phyloP scores from a whole-genome alignment of 192 early-diverging fungal species.

The Umbelopsis isabellina region DNA sequence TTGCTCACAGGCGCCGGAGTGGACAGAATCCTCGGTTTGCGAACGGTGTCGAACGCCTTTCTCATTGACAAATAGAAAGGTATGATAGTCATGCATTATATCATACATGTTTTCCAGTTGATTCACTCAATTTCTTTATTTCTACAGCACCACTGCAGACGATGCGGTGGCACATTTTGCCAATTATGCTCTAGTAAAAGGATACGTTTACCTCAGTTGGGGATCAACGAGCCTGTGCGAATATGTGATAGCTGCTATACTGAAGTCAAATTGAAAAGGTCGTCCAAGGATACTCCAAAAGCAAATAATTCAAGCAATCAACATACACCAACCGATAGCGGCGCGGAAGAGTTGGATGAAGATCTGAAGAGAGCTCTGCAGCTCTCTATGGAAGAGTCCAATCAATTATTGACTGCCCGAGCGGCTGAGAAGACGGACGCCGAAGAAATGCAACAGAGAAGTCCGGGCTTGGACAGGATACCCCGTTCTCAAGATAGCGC shows the following conservation, averaged over 20 bases:
- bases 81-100: background rate
- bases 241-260: slow-evolving; percentile 90
- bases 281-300: background rate
- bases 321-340: background rate
- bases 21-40: slow-evolving; percentile 89
- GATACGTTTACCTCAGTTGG: slow-evolving; percentile 79
- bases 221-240: slow-evolving; percentile 84
- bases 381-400: background rate
- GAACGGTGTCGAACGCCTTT: slow-evolving; percentile 88
- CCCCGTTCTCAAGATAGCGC: background rate
- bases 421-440: background rate
- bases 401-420: background rate
- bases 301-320: background rate
- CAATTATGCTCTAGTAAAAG: slow-evolving; percentile 86
- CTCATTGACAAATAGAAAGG: slow-evolving; percentile 88
- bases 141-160: slow-evolving; percentile 86
- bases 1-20: slow-evolving; percentile 78
- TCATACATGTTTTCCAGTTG: background rate
- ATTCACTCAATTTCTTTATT: background rate
- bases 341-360: background rate
- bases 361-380: background rate
- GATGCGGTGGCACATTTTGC: slow-evolving; percentile 91
- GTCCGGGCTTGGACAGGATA: background rate
- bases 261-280: slow-evolving; percentile 43
- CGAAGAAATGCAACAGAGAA: background rate